These are phyloP conservation scores for Nothomitra cinnamomea DNA, from an alignment of 2,329 filamentous ascomycete species.

Conservation along the genomic window DNA sequence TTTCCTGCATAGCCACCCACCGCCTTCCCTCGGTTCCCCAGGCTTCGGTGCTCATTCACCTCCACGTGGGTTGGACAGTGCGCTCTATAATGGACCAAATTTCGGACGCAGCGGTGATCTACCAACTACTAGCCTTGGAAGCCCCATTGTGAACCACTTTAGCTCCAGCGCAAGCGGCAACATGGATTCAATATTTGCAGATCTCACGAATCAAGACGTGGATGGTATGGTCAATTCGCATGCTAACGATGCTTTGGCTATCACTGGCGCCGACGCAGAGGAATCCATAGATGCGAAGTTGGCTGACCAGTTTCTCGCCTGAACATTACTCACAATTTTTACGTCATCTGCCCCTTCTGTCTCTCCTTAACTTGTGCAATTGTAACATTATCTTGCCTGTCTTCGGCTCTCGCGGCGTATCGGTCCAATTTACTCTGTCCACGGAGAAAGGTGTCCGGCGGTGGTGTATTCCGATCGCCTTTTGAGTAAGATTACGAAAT, in stretches of 20 bases:
- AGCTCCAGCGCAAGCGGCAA: conserved; percentile 1
- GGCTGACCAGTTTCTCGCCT: conserved; percentile 1
- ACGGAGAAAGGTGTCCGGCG: no score
- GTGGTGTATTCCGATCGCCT: no score
- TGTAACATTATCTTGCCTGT: no score
- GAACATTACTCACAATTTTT: background rate
- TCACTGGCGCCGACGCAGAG: background rate
- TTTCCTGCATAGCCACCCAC: conserved; percentile 2
- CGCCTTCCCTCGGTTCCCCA: conserved; percentile 1
- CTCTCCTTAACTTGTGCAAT: no score
- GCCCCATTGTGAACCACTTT: conserved; percentile 1
- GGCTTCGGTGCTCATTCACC: conserved; percentile 1
- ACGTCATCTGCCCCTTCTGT: background rate
- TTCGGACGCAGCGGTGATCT: background rate
- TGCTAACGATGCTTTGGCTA: conserved; percentile 5
- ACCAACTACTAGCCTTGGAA: background rate
- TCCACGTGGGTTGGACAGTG: background rate
- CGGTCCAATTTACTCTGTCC: no score
- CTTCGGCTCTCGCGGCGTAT: no score
- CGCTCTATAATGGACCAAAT: background rate
- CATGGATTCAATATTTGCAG: conserved; percentile 7
- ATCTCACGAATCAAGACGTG: conserved; percentile 7
- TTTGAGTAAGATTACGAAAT: no score
- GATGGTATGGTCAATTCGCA: conserved; percentile 3
- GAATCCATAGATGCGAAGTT: conserved; percentile 1